Base-by-base conservation (phyloP, 179 eudicot genomes). In the Kewa caespitosa region DNA sequence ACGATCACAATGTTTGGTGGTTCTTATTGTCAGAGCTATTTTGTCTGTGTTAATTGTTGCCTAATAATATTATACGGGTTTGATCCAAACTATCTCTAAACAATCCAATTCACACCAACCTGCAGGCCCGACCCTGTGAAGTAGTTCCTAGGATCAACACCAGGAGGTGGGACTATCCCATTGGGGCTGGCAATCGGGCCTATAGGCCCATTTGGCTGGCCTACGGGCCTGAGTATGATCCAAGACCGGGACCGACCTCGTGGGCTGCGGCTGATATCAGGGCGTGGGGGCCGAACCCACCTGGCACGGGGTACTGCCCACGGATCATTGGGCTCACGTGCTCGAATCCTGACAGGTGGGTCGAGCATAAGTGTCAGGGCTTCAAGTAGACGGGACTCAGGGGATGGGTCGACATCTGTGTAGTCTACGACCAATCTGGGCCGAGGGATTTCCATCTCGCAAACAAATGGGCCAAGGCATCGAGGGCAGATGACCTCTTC, bases 381-480 rank as follows among this genome's bases (percentile, higher is more conserved):
- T 76, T 91, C 91, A 0, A 91, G 69, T 6, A 89, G 84, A 3
- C 92, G 90, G 57, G 91, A 76, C 61, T 82, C 84, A 2, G 90
- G 89, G 37, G 91, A 88, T 6, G 87, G 84, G 75, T 88, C 89
- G 17, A 74, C 77, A 23, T 83, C 81, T 2, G 89, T 84, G 30
- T 80, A 78, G 25, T 83, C 85, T 5, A 79, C 67, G 12, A 87
- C 67, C 18, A 80, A 74, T 4, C 83, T 74, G 2, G 87, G 87
- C 28, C 83, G 76, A 20, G 84, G 77, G 60, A 81, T 27, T 25
- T 80, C 80, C 75, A 86, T 80, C 67, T 91, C 93, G 30, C 66
- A 42, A 3, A 91, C 82, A 54, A 91, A 91, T 20, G 78, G 89
- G 64, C 93, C 89, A 14, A 81, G 72, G 68, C 97, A 91, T 14